A percentile compares a stretch with the other conserved stretches of the same genome.
phyloP scores from a whole-genome alignment of 495 filamentous ascomycete genomes.

The Bacidia rubella region DNA sequence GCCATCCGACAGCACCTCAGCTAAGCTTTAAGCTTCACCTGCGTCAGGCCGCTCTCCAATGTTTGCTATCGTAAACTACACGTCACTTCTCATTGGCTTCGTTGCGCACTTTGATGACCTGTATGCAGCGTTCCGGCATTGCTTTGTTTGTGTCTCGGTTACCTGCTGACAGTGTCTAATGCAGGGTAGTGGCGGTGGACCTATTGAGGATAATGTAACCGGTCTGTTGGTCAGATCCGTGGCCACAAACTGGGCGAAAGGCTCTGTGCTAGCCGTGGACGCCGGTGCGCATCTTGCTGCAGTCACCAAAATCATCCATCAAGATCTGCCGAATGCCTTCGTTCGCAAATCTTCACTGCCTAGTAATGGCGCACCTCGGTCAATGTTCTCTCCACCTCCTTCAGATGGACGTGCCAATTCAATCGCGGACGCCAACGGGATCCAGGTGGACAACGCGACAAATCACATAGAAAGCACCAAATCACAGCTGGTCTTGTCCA shows the following conservation, averaged over 20 bases:
- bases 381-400: slow-evolving; percentile 1
- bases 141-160: slow-evolving; percentile 17
- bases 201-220: slow-evolving; percentile 77
- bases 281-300: slow-evolving; percentile 80
- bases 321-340: slow-evolving; percentile 26
- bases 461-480: slow-evolving; percentile 13
- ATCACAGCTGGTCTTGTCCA: slow-evolving; percentile 12
- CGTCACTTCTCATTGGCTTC: too few relatives aligned
- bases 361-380: not conserved
- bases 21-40: not conserved
- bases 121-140: not conserved
- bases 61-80: not conserved
- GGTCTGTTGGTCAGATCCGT: slow-evolving; percentile 77
- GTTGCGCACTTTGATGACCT: not conserved
- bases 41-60: not conserved
- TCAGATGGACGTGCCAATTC: not conserved
- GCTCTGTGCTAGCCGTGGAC: slow-evolving; percentile 79
- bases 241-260: slow-evolving; percentile 60
- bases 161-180: slow-evolving; percentile 16
- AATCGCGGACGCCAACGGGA: not conserved
- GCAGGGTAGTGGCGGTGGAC: slow-evolving; percentile 84
- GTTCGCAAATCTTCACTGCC: not conserved
- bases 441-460: slow-evolving; percentile 12
- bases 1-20: too few relatives aligned
- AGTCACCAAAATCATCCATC: slow-evolving; percentile 58